A percentile compares a stretch with the other conserved stretches of the same genome.
Conservation (phyloP, 1,284 basidiomycete species). For the Nidula niveotomentosa region DNA sequence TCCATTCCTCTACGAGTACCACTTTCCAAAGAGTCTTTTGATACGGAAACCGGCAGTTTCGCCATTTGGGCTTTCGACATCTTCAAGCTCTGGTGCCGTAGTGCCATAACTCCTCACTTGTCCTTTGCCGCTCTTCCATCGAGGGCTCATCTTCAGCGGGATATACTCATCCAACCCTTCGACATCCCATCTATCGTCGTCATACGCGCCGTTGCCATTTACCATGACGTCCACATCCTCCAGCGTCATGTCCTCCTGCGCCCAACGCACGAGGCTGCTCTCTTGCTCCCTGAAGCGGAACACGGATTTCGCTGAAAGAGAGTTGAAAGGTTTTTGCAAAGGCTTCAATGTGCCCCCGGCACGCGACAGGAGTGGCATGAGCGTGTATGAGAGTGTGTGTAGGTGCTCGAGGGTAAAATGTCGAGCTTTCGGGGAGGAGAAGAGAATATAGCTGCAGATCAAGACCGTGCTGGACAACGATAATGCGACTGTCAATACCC, state of each 20-base stretch:
- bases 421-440: constrained; percentile 18
- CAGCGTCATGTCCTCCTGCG: constrained; percentile 30
- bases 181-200: constrained; percentile 15
- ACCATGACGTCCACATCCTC: constrained; percentile 25
- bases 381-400: constrained; percentile 9
- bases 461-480: constrained; percentile 5
- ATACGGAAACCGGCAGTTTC: too few species aligned
- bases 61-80: background rate
- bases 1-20: too few species aligned
- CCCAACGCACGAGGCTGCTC: constrained; percentile 26
- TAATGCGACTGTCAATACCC: too few species aligned
- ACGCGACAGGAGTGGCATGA: constrained; percentile 14
- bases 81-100: background rate
- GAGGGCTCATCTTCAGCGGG: constrained; percentile 20
- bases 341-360: constrained; percentile 14
- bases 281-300: constrained; percentile 22
- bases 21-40: too few species aligned
- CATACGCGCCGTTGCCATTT: constrained; percentile 16
- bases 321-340: constrained; percentile 8
- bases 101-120: background rate
- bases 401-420: constrained; percentile 16
- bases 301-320: constrained; percentile 11
- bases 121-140: background rate
- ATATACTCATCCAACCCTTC: constrained; percentile 26
- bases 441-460: constrained; percentile 11